A percentile compares a stretch with the other conserved stretches of the same genome.
Evolutionary conservation across 805 yeast genomes (phyloP).

Genomic region (Blastobotrys attinorum): DNA sequence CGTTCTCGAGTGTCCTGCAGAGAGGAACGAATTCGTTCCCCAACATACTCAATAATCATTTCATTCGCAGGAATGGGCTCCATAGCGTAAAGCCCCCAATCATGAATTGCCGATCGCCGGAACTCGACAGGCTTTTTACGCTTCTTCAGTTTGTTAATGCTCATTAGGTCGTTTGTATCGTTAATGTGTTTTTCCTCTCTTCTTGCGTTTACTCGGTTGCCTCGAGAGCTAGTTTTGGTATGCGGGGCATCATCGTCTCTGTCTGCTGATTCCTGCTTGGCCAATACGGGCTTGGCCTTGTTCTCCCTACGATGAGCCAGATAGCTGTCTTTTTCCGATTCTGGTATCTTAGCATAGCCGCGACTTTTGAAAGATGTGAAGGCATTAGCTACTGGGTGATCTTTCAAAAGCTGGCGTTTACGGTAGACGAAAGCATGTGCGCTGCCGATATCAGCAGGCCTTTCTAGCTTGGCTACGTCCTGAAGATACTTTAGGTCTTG

Average conservation of each 20-base stretch:
- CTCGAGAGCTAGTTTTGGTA: slow-evolving; percentile 55
- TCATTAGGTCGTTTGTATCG: slow-evolving; percentile 38
- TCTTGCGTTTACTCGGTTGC: slow-evolving; percentile 78
- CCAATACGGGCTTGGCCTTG: slow-evolving; percentile 31
- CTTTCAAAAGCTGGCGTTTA: slow-evolving; percentile 29
- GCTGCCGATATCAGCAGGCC: slow-evolving; percentile 27
- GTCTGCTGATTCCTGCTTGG: slow-evolving; percentile 17
- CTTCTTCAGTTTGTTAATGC: slow-evolving; percentile 79
- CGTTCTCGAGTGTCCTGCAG: slow-evolving; percentile 90
- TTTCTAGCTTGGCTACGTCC: slow-evolving; percentile 32
- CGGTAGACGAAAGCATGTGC: slow-evolving; percentile 64
- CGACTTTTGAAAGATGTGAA: slow-evolving; percentile 38
- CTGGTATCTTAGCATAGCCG: slow-evolving; percentile 68
- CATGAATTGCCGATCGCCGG: slow-evolving; percentile 94
- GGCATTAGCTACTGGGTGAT: not conserved
- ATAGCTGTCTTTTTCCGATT: slow-evolving; percentile 63
- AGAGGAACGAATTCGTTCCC: slow-evolving; percentile 87
- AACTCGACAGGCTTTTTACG: slow-evolving; percentile 92
- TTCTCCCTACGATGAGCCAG: slow-evolving; percentile 69
- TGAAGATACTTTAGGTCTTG: slow-evolving; percentile 60
- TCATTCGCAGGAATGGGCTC: slow-evolving; percentile 95
- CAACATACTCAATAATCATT: slow-evolving; percentile 97
- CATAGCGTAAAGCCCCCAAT: slow-evolving; percentile 95
- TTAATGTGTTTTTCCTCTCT: slow-evolving; percentile 72
- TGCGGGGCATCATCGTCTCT: slow-evolving; percentile 10